Conservation (phyloP, 192 early-diverging fungal genomes). For the Funneliformis geosporum region DNA sequence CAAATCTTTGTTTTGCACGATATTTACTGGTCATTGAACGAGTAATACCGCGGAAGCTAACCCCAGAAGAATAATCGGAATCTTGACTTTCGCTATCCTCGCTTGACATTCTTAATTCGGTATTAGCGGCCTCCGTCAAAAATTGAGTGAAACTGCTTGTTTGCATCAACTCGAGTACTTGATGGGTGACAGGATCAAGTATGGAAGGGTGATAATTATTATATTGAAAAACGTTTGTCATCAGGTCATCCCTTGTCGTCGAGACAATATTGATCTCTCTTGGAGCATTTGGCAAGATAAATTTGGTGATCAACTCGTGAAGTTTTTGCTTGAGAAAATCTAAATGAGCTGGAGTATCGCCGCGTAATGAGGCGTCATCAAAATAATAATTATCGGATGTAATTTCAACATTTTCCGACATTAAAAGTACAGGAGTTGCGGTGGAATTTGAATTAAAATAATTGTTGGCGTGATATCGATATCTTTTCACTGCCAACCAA, state of each 20-base stretch:
- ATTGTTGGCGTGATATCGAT: conserved; percentile 18
- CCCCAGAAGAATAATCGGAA: neutral
- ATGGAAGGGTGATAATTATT: conserved; percentile 36
- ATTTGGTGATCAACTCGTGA: conserved; percentile 23
- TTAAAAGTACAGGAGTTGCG: neutral
- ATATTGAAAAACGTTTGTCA: conserved; percentile 20
- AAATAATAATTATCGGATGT: neutral
- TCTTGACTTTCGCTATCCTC: conserved; percentile 4
- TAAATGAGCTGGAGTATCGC: conserved; percentile 22
- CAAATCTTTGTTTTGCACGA: conserved; percentile 5
- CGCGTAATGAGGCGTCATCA: conserved; percentile 1
- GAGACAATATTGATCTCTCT: conserved; percentile 39
- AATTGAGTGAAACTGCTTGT: conserved; percentile 11
- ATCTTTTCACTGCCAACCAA: conserved; percentile 38
- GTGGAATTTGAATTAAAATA: conserved; percentile 20
- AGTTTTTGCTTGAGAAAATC: conserved; percentile 31
- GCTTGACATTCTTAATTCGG: conserved; percentile 11
- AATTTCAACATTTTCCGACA: neutral
- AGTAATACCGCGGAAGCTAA: neutral
- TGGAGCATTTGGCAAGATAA: conserved; percentile 29
- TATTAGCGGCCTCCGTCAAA: neutral
- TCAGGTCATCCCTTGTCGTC: conserved; percentile 19
- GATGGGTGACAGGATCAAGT: conserved; percentile 24
- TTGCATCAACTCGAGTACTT: conserved; percentile 38
- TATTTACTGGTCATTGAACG: neutral